Percentiles rank a stretch among this genome's conserved stretches.
phyloP scores from a whole-genome alignment of 345 rosid genomes.

The Gossypium australe region DNA sequence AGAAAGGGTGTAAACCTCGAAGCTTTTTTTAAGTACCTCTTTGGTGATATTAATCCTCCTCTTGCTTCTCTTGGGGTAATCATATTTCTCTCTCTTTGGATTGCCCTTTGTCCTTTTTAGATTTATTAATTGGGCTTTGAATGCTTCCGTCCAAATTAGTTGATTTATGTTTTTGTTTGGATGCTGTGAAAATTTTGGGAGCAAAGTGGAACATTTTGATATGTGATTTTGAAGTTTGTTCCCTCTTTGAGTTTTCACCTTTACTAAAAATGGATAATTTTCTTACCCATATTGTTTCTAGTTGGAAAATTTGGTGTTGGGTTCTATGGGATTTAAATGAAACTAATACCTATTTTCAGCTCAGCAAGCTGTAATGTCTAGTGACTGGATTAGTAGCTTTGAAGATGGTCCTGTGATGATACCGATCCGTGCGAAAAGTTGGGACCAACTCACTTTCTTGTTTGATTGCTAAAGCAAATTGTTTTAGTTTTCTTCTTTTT shows the following conservation, averaged over 20 bases:
- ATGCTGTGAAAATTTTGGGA: not conserved
- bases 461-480: not conserved
- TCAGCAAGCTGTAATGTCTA: not conserved
- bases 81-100: not conserved
- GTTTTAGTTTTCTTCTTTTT: not conserved
- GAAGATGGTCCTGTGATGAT: not conserved
- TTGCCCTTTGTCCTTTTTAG: not conserved
- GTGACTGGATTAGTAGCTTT: not conserved
- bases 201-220: not conserved
- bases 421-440: too few relatives aligned
- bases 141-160: not conserved
- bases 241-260: not conserved
- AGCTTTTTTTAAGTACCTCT: constrained; percentile 62
- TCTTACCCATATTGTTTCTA: not conserved
- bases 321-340: not conserved
- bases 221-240: not conserved
- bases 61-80: constrained; percentile 43
- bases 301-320: not conserved
- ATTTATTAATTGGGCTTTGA: not conserved
- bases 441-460: too few relatives aligned
- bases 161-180: not conserved
- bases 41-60: constrained; percentile 49
- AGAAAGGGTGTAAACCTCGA: constrained; percentile 54
- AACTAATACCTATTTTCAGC: not conserved
- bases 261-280: not conserved